These are phyloP conservation scores for Lolium rigidum DNA, from an alignment of 176 grass and related monocot species.

Conservation along the genomic window DNA sequence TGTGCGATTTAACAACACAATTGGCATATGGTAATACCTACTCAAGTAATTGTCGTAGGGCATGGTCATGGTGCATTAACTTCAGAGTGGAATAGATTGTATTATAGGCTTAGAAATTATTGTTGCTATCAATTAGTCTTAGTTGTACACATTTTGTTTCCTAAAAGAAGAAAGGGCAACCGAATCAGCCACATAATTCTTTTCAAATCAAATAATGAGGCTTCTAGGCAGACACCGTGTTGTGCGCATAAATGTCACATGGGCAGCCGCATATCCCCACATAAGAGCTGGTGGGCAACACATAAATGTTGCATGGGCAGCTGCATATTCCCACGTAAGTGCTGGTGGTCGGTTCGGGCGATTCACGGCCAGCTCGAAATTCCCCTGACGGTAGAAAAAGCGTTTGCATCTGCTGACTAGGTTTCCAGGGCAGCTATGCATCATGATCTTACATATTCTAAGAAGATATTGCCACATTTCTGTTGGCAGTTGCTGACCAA, in stretches of 20 bases:
- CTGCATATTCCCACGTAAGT: neutral
- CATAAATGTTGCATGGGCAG: slow-evolving; percentile 15
- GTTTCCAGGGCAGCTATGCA: neutral
- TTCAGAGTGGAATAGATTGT: neutral
- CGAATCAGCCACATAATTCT: neutral
- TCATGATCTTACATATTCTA: neutral
- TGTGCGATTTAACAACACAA: neutral
- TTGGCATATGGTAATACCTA: neutral
- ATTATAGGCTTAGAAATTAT: neutral
- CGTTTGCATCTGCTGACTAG: neutral
- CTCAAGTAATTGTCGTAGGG: neutral
- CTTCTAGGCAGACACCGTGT: neutral
- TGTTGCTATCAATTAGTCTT: neutral
- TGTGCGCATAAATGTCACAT: neutral
- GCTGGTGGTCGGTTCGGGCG: neutral
- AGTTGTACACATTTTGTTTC: neutral
- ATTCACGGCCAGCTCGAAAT: too few species aligned
- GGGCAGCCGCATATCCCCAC: neutral
- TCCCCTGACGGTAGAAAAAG: neutral
- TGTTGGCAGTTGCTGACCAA: neutral
- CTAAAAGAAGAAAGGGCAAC: neutral
- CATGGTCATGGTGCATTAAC: neutral
- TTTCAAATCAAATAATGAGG: neutral
- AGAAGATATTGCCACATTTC: neutral
- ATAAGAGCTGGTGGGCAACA: neutral